Evolutionary conservation across 352 stramenopile species (phyloP).

Genomic region (Pythium rhizo-oryzae): DNA sequence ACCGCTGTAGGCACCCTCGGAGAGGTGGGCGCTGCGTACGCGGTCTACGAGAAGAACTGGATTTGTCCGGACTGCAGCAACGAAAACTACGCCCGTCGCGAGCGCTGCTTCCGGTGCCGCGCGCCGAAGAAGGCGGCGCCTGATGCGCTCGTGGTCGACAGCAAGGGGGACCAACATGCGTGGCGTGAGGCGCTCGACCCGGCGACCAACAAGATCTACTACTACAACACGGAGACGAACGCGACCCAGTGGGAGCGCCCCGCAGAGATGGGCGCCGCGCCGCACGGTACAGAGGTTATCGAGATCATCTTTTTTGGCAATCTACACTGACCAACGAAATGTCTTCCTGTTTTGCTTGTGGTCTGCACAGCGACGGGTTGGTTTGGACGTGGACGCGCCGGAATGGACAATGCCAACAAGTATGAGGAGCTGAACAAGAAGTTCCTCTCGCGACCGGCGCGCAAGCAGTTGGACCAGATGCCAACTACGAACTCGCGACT

Average conservation of each 20-base stretch:
- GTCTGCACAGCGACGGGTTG: slow-evolving; percentile 77
- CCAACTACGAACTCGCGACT: slow-evolving; percentile 82
- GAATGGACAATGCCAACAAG: slow-evolving; percentile 60
- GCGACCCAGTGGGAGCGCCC: slow-evolving; percentile 91
- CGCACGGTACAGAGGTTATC: slow-evolving; percentile 43
- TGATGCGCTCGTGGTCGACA: slow-evolving; percentile 62
- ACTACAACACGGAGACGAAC: slow-evolving; percentile 91
- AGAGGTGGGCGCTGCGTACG: slow-evolving; percentile 83
- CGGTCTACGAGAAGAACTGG: slow-evolving; percentile 92
- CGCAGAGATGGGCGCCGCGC: slow-evolving; percentile 89
- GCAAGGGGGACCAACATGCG: slow-evolving; percentile 48
- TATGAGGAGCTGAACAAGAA: slow-evolving; percentile 87
- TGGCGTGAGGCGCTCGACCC: slow-evolving; percentile 93
- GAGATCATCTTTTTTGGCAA: too few species aligned
- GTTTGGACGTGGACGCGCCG: slow-evolving; percentile 91
- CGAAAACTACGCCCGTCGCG: slow-evolving; percentile 85
- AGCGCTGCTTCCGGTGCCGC: slow-evolving; percentile 83
- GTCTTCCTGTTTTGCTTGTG: not conserved
- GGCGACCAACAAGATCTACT: slow-evolving; percentile 92
- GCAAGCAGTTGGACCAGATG: slow-evolving; percentile 92
- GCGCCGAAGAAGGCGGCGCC: slow-evolving; percentile 67
- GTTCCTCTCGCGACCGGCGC: slow-evolving; percentile 83
- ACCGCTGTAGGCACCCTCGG: slow-evolving; percentile 85
- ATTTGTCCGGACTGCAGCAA: slow-evolving; percentile 78
- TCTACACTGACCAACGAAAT: too few species aligned